Conservation (phyloP, 441 rosid species). For the Jatropha podagrica region DNA sequence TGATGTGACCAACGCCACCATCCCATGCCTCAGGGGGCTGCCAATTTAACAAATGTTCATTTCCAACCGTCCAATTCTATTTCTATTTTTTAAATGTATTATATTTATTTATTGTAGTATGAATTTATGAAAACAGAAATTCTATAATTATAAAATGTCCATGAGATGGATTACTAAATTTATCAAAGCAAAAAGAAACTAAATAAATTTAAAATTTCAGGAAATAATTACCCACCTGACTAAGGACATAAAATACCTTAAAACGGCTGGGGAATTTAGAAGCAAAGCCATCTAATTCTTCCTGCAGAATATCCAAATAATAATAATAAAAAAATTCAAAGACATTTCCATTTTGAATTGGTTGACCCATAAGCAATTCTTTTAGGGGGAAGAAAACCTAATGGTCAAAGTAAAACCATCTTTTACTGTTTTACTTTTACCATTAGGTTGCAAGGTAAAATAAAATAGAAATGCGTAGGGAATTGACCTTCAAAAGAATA, state of each 20-base stretch:
- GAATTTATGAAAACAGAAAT: too few relatives aligned
- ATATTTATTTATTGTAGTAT: too few relatives aligned
- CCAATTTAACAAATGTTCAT: neutral
- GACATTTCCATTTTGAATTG: too few relatives aligned
- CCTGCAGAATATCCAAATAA: constrained; percentile 39
- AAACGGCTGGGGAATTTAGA: constrained; percentile 57
- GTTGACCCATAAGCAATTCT: too few relatives aligned
- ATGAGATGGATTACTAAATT: too few relatives aligned
- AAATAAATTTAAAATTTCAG: neutral
- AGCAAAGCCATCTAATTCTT: constrained; percentile 66
- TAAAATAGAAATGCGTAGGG: neutral
- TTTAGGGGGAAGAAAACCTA: too few relatives aligned
- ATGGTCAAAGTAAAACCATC: too few relatives aligned
- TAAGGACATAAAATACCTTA: constrained; percentile 61
- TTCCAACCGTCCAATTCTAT: too few relatives aligned
- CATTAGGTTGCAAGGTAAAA: too few relatives aligned
- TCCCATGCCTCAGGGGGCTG: constrained; percentile 81
- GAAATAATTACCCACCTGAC: constrained; percentile 29
- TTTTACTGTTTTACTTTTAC: too few relatives aligned
- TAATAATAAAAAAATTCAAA: neutral
- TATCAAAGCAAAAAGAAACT: neutral
- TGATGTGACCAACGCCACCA: constrained; percentile 72
- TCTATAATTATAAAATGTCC: too few relatives aligned
- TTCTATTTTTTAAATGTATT: too few relatives aligned
- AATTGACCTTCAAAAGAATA: constrained; percentile 71